A percentile compares a stretch with the other conserved stretches of the same genome.
phyloP scores from a whole-genome alignment of 768 basidiomycete species.

The Pleurotus tuoliensis region DNA sequence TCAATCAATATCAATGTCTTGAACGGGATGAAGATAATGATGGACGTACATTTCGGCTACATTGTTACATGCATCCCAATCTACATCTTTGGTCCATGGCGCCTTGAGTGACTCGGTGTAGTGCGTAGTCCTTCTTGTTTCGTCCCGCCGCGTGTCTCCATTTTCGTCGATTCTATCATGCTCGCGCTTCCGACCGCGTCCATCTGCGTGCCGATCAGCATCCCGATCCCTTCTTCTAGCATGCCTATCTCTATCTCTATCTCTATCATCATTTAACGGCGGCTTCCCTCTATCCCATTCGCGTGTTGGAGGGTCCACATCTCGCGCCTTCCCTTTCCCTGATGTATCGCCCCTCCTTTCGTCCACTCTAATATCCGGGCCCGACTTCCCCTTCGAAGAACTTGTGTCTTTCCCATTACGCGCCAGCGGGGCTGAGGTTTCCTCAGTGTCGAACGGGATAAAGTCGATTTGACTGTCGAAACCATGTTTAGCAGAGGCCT shows the following conservation, averaged over 20 bases:
- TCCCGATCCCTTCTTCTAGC: conserved; percentile 13
- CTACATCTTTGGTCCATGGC: conserved; percentile 69
- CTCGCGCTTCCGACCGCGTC: conserved; percentile 37
- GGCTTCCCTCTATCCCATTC: conserved; percentile 39
- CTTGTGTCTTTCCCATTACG: background rate
- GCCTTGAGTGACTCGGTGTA: conserved; percentile 51
- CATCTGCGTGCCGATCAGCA: background rate
- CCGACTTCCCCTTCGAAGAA: background rate
- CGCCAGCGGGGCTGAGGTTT: background rate
- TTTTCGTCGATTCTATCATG: conserved; percentile 36
- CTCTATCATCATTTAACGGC: conserved; percentile 13
- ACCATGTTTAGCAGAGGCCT: background rate
- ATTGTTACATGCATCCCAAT: conserved; percentile 72
- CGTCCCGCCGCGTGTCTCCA: conserved; percentile 45
- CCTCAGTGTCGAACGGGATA: background rate
- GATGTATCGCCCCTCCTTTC: background rate
- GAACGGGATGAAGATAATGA: background rate
- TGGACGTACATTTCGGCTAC: conserved; percentile 78
- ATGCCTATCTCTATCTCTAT: conserved; percentile 13
- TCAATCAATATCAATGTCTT: background rate
- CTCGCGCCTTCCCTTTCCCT: background rate
- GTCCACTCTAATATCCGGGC: too few species aligned
- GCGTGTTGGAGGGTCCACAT: conserved; percentile 14
- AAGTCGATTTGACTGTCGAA: conserved; percentile 1
- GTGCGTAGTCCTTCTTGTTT: conserved; percentile 45